A percentile compares a stretch with the other conserved stretches of the same genome.
Conservation (phyloP, 2,329 filamentous ascomycete species). For the Claviceps monticola region DNA sequence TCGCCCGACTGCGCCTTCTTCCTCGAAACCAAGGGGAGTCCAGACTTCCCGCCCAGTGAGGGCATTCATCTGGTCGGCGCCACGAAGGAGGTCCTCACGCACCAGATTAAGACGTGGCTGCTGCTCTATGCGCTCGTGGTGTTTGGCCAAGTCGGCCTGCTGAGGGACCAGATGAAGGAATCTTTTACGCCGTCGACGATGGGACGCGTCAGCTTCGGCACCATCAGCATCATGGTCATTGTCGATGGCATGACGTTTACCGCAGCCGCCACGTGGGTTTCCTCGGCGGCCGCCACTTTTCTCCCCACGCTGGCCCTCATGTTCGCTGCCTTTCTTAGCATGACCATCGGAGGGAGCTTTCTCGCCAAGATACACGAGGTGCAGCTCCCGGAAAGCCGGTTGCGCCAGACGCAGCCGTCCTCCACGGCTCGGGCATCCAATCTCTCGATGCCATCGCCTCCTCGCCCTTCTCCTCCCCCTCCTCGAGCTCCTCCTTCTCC, state of each 20-base stretch:
- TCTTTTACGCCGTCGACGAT: conserved; percentile 54
- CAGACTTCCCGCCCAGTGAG: conserved; percentile 35
- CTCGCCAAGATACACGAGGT: conserved; percentile 46
- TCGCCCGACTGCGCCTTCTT: conserved; percentile 57
- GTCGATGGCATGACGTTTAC: conserved; percentile 47
- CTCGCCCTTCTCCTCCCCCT: neutral
- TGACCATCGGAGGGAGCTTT: conserved; percentile 43
- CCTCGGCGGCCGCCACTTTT: conserved; percentile 41
- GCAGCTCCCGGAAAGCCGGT: conserved; percentile 40
- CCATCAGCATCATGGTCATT: conserved; percentile 46
- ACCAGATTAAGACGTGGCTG: conserved; percentile 45
- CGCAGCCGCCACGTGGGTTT: conserved; percentile 40
- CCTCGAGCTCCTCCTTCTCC: conserved; percentile 4
- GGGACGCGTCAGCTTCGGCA: conserved; percentile 51
- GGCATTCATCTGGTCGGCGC: conserved; percentile 43
- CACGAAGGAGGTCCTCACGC: conserved; percentile 46
- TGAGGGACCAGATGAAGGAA: conserved; percentile 52
- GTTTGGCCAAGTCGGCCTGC: conserved; percentile 45
- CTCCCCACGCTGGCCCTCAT: conserved; percentile 42
- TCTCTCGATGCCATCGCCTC: neutral
- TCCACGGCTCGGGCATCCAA: neutral
- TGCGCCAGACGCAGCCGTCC: conserved; percentile 25
- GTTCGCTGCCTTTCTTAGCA: conserved; percentile 38
- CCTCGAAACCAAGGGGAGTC: conserved; percentile 50
- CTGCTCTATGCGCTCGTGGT: conserved; percentile 41